phyloP scores from a whole-genome alignment of 345 rosid species.

The Acer yangbiense region DNA sequence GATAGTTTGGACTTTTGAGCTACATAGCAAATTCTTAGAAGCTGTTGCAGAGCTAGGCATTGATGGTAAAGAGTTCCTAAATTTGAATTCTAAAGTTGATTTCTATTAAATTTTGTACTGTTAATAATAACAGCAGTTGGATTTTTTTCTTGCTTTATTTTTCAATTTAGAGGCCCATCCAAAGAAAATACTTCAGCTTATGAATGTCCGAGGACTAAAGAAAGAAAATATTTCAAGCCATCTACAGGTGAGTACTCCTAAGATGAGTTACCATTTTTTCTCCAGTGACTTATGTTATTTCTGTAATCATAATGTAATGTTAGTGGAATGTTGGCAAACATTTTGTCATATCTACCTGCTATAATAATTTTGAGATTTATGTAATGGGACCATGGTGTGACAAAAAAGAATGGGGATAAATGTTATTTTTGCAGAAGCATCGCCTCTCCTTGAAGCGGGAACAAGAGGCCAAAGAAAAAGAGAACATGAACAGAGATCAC shows the following conservation, averaged over 20 bases:
- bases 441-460: slow-evolving; percentile 34
- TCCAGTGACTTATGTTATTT: neutral
- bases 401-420: neutral
- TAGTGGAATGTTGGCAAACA: neutral
- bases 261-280: neutral
- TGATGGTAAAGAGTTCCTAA: slow-evolving; percentile 33
- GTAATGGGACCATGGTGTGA: neutral
- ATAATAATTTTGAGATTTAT: neutral
- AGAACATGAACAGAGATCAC: slow-evolving; percentile 9
- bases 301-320: neutral
- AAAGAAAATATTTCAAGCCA: slow-evolving; percentile 49
- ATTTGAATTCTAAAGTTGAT: neutral
- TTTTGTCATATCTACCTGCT: neutral
- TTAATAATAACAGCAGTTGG: neutral
- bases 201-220: slow-evolving; percentile 49
- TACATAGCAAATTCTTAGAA: slow-evolving; percentile 40
- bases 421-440: slow-evolving; percentile 39
- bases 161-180: slow-evolving; percentile 40
- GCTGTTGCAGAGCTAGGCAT: slow-evolving; percentile 41
- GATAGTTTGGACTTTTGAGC: slow-evolving; percentile 46
- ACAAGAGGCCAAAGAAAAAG: slow-evolving; percentile 23
- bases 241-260: slow-evolving; percentile 43
- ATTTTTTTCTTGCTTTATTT: slow-evolving; percentile 2
- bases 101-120: neutral
- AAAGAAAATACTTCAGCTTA: slow-evolving; percentile 45